Conservation (phyloP, 176 grass and related monocot species). For the Alopecurus myosuroides region DNA sequence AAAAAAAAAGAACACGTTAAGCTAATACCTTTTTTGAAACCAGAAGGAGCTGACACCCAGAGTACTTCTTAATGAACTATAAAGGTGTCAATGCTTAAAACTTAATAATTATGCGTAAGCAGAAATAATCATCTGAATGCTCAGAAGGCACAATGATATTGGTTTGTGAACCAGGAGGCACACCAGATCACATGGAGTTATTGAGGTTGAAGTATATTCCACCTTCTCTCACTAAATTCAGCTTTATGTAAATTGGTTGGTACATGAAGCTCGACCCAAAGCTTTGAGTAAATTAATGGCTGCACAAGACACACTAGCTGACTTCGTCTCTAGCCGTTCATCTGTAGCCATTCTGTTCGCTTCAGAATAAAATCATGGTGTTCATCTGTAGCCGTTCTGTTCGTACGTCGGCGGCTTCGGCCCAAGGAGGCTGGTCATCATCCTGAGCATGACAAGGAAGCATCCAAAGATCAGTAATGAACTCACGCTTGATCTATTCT, state of each 20-base stretch:
- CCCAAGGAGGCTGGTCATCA: slow-evolving; percentile 28
- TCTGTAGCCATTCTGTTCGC: no score
- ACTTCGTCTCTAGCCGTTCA: no score
- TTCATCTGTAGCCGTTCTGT: slow-evolving; percentile 4
- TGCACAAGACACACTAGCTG: no score
- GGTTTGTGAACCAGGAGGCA: background rate
- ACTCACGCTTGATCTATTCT: background rate
- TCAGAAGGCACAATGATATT: background rate
- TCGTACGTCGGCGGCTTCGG: slow-evolving; percentile 14
- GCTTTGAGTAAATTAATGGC: no score
- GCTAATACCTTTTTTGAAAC: no score
- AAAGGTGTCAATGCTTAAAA: no score
- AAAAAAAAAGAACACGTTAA: no score
- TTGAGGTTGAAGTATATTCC: background rate
- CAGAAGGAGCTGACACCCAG: no score
- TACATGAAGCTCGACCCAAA: no score
- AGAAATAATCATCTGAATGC: background rate
- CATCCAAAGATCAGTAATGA: background rate
- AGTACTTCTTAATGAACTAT: background rate
- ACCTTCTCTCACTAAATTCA: background rate
- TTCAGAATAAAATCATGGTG: background rate
- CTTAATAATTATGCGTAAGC: no score
- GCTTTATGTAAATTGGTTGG: background rate
- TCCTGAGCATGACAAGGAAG: slow-evolving; percentile 31
- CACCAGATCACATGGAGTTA: background rate